Conservation (phyloP, 2,329 filamentous ascomycete species). For the Colletotrichum sidae region DNA sequence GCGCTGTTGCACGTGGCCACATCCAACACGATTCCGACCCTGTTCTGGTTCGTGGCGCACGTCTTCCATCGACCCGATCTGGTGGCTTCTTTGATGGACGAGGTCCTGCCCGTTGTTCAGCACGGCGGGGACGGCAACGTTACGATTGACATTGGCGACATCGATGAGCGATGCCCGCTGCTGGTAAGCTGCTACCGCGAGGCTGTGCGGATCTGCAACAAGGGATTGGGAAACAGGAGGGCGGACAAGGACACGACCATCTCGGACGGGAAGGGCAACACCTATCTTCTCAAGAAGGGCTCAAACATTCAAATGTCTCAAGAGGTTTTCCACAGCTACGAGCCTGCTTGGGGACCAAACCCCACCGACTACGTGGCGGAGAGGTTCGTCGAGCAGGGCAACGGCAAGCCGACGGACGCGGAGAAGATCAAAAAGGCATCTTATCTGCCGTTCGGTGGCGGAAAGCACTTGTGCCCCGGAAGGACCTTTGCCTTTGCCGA, state of each 20-base stretch:
- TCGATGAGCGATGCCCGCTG: constrained; percentile 54
- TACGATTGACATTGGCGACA: constrained; percentile 49
- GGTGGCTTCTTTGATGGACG: constrained; percentile 41
- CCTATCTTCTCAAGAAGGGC: constrained; percentile 46
- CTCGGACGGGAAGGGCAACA: constrained; percentile 39
- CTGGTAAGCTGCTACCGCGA: constrained; percentile 59
- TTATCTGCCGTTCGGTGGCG: constrained; percentile 62
- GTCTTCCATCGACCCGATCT: constrained; percentile 45
- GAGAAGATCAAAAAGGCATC: constrained; percentile 43
- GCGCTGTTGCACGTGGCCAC: constrained; percentile 45
- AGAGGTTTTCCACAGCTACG: constrained; percentile 41
- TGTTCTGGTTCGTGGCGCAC: constrained; percentile 50
- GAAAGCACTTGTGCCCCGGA: constrained; percentile 57
- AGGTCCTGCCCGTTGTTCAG: constrained; percentile 39
- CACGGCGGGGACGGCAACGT: constrained; percentile 34
- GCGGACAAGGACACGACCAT: constrained; percentile 54
- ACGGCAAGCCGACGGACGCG: constrained; percentile 18
- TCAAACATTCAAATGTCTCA: constrained; percentile 43
- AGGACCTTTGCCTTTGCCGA: constrained; percentile 49
- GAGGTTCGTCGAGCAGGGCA: constrained; percentile 42
- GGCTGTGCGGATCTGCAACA: constrained; percentile 54
- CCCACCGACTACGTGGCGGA: constrained; percentile 42
- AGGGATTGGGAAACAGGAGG: constrained; percentile 51
- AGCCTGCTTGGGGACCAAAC: constrained; percentile 38
- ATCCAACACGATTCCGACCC: constrained; percentile 50